Evolutionary conservation across 768 basidiomycete genomes (phyloP).

Genomic region (Mycena chlorophos): DNA sequence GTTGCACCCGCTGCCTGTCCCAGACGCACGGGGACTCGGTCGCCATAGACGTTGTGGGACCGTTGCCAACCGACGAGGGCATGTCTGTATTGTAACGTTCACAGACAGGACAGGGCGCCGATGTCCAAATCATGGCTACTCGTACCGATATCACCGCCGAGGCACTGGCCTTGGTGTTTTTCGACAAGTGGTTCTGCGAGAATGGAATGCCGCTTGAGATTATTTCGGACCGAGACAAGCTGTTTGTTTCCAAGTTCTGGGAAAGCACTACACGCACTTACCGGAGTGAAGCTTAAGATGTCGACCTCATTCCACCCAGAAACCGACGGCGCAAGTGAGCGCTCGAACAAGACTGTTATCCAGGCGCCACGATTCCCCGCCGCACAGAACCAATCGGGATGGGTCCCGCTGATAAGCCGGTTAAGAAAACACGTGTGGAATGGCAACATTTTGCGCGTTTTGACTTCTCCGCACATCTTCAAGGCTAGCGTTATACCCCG

Average conservation of each 20-base stretch:
- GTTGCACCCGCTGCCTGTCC: constrained; percentile 27
- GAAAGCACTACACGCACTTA: constrained; percentile 20
- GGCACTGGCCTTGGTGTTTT: constrained; percentile 17
- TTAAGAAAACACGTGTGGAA: too few species aligned
- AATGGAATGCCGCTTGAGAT: constrained; percentile 29
- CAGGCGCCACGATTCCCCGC: constrained; percentile 31
- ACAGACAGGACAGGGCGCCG: neutral
- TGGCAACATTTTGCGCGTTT: too few species aligned
- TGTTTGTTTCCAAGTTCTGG: constrained; percentile 34
- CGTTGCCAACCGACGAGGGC: constrained; percentile 23
- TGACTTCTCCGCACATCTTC: too few species aligned
- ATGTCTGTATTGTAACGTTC: constrained; percentile 23
- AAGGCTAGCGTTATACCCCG: too few species aligned
- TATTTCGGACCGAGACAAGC: constrained; percentile 30
- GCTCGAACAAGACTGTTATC: constrained; percentile 33
- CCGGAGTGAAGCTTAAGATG: constrained; percentile 29
- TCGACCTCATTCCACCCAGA: constrained; percentile 40
- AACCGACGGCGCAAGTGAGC: constrained; percentile 35
- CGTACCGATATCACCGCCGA: constrained; percentile 7
- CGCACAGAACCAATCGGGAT: constrained; percentile 31
- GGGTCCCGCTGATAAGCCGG: too few species aligned
- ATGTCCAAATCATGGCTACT: constrained; percentile 13
- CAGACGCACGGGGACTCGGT: constrained; percentile 12
- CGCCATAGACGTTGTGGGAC: constrained; percentile 16
- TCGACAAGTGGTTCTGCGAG: constrained; percentile 27